Base-by-base conservation (phyloP, 768 basidiomycete genomes). In the Boletellus sp. region DNA sequence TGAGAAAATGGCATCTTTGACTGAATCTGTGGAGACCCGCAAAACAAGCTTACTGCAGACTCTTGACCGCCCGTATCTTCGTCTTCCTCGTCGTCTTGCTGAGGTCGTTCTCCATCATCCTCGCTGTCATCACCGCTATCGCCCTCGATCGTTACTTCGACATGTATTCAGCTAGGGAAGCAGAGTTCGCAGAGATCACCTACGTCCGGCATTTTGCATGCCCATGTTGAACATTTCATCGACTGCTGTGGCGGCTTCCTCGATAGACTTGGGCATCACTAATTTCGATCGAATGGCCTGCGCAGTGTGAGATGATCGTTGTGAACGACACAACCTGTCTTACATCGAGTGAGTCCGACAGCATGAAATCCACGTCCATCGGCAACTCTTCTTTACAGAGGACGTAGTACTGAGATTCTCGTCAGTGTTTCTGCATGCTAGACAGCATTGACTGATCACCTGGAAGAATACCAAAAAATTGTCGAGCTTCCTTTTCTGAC, bases 341-440 rank as follows among this genome's bases (percentile, higher is more conserved):
- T 55, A 92, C 92, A 73, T 98, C 94, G 9, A 99, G 69, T 1
- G 95, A 96, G 67, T 99, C 96, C 0, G 84, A 83, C 7, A 96
- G 68, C 92, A 97, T 95, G 70, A 98, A 99, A 46, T 96, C 94
- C 11, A 96, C 87, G 54, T 99, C 96, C 94, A 97, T 94, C 0
- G 96, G 87, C n/a, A 94, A 67, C 20, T 83, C 74, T 39, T 84
- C 78, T 70, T 99, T 99, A 73, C 89, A 90, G n/a, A 85, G 76
- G 15, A 89, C 75, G 66, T 98, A 99, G 51, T 94, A 85, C 81
- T 85, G 52, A 43, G 19, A 33, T 33, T 24, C 36, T 31, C 13
- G 44, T 58, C n/a, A 53, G 45, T 42, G 24, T 43, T 36, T 40
- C 9, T 45, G 45, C 12, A 42, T 46, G 23, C 24, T 36, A 11